Base-by-base conservation (phyloP, 768 basidiomycete species). In the Panaeolus papilionaceus region DNA sequence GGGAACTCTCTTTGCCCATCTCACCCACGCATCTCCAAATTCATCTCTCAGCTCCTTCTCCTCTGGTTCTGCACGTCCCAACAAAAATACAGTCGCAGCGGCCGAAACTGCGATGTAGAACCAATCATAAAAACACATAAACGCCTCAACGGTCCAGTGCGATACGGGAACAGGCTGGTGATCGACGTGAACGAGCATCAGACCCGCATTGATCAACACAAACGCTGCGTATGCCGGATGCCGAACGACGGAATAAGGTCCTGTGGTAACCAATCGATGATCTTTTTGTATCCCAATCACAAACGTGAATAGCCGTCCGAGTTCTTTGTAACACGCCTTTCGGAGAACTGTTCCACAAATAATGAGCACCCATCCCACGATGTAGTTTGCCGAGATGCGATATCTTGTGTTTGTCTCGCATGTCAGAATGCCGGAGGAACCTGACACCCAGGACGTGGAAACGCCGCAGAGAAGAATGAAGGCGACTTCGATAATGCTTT, bases 301-400 rank as follows among this genome's bases (percentile, higher is more conserved):
- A 61, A 71, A 73, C 18, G 71, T 71, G 68, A 71, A 71, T 63
- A 70, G 68, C 16, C 69, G 44, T 20, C 69, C 71, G 33, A 73
- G 64, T 14, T 38, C 38, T 51, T 68, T 37, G 42, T 73, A 73
- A 66, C 71, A 73, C 7, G 51, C 14, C 23, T 62, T 67, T 14
- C 72, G 66, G 14, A 73, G 63, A 2, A 69, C 38, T 3, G 71
- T 64, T 9, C 69, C 69, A 3, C 44, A 26, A 20, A 73, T 51
- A 20, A 63, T 65, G 44, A 61, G 45, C 7, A 45, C 26, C 71
- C 71, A 72, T 26, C 67, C 67, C 4, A 67, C n/a, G 4, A 68
- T 28, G 26, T 68, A 72, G 18, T 61, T 40, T 44, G 38, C 51
- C 0, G 71, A 66, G 16, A 70, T 38, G 2, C 16, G 18, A n/a